Conservation (phyloP, 2,329 filamentous ascomycete species). For the Aspergillus hiratsukae region DNA sequence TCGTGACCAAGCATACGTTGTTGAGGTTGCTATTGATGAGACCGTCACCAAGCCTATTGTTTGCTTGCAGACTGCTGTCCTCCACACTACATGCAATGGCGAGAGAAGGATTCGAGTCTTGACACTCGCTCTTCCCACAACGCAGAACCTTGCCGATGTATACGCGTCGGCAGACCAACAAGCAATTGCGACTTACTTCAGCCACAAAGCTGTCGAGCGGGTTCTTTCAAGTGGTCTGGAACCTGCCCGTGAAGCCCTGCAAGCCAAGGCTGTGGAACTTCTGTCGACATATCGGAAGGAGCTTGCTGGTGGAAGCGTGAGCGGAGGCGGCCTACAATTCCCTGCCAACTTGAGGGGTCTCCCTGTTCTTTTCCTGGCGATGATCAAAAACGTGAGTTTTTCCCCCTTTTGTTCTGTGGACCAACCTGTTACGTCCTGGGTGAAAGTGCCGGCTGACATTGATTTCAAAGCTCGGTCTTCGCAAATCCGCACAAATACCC, state of each 20-base stretch:
- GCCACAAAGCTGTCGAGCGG: conserved; percentile 94
- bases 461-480: conserved; percentile 60
- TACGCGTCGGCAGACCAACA: conserved; percentile 94
- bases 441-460: conserved; percentile 20
- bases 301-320: conserved; percentile 90
- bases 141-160: conserved; percentile 80
- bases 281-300: conserved; percentile 96
- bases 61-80: conserved; percentile 87
- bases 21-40: conserved; percentile 97
- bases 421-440: background rate
- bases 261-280: conserved; percentile 87
- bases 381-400: conserved; percentile 83
- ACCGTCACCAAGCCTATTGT: conserved; percentile 85
- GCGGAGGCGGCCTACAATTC: conserved; percentile 85
- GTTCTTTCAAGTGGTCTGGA: conserved; percentile 82
- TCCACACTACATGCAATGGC: conserved; percentile 97
- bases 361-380: conserved; percentile 82
- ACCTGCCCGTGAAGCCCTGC: conserved; percentile 81
- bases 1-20: conserved; percentile 93
- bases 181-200: conserved; percentile 90
- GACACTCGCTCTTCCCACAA: conserved; percentile 89
- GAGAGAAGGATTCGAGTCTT: conserved; percentile 92
- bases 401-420: conserved; percentile 9
- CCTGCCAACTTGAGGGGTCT: conserved; percentile 85
- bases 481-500: conserved; percentile 89